These are phyloP conservation scores for Bipolaris zeicola DNA, from an alignment of 2,329 filamentous ascomycete species.

Conservation along the genomic window DNA sequence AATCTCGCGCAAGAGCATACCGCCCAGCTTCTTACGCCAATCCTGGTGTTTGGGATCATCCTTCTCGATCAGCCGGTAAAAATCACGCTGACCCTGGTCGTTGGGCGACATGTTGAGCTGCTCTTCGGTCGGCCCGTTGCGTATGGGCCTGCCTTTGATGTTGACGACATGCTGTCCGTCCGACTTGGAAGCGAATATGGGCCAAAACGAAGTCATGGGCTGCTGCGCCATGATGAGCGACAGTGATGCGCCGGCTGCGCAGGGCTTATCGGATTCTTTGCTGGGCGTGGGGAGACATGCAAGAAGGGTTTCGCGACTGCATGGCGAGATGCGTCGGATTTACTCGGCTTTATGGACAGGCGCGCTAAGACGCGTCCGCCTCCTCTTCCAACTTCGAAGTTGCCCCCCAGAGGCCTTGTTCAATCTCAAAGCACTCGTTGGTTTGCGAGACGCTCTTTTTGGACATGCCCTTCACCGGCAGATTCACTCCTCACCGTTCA, in stretches of 20 bases:
- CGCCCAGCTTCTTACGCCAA: conserved; percentile 64
- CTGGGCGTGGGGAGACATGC: background rate
- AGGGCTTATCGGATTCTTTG: background rate
- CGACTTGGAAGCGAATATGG: conserved; percentile 55
- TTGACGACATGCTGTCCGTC: conserved; percentile 57
- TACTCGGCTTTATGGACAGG: conserved; percentile 4
- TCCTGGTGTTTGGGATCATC: conserved; percentile 61
- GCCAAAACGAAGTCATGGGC: conserved; percentile 54
- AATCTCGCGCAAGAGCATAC: conserved; percentile 62
- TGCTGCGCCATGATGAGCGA: conserved; percentile 36
- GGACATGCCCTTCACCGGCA: background rate
- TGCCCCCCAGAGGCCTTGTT: background rate
- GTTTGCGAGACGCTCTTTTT: background rate
- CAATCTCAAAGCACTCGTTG: background rate
- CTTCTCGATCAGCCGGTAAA: conserved; percentile 57
- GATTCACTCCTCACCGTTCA: conserved; percentile 7
- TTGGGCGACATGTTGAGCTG: conserved; percentile 61
- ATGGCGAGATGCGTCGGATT: background rate
- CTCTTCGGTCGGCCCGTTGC: conserved; percentile 58
- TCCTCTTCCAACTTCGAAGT: background rate
- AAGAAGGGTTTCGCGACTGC: background rate
- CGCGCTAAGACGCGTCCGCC: conserved; percentile 14
- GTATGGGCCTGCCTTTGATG: conserved; percentile 56
- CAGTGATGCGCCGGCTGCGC: conserved; percentile 11
- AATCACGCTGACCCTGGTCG: conserved; percentile 60